Conservation (phyloP, 176 grass and related monocot genomes). For the Triticum turgidum region DNA sequence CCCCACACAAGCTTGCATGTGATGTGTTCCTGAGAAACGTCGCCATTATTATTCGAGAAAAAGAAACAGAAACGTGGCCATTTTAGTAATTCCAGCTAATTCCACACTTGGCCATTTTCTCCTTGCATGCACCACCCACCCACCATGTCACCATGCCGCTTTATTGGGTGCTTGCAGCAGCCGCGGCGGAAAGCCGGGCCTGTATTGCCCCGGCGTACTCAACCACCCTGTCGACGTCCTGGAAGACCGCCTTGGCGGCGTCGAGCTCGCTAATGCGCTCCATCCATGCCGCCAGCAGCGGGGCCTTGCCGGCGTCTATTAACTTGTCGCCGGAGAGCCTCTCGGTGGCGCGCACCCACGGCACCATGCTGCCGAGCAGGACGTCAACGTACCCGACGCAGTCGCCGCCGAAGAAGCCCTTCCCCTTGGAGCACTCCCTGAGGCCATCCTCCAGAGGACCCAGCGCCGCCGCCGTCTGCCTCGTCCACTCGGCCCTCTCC, state of each 20-base stretch:
- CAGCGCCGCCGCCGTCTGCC: neutral
- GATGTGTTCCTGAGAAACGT: too few species aligned
- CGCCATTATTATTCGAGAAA: too few species aligned
- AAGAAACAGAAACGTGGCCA: neutral
- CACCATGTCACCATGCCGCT: neutral
- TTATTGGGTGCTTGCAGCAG: neutral
- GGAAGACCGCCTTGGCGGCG: slow-evolving; percentile 29
- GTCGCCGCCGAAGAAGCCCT: slow-evolving; percentile 49
- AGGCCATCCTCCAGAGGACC: slow-evolving; percentile 35
- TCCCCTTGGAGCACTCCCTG: slow-evolving; percentile 30
- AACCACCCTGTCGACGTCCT: slow-evolving; percentile 5
- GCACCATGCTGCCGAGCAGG: slow-evolving; percentile 8
- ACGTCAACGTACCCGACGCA: slow-evolving; percentile 50
- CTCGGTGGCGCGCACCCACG: neutral
- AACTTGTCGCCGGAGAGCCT: neutral
- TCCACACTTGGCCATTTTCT: neutral
- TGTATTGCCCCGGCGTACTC: neutral
- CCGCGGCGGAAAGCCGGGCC: neutral
- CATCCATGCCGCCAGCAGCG: slow-evolving; percentile 36
- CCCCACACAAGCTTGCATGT: neutral
- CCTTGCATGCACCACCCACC: neutral
- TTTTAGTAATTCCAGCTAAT: too few species aligned
- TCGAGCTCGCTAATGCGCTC: slow-evolving; percentile 30
- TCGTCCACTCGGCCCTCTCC: neutral
- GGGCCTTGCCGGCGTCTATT: slow-evolving; percentile 29